Evolutionary conservation across 768 basidiomycete species (phyloP), one percentile per base, ranked within the genome.

Genomic region (Xanthoconium purpureum): DNA sequence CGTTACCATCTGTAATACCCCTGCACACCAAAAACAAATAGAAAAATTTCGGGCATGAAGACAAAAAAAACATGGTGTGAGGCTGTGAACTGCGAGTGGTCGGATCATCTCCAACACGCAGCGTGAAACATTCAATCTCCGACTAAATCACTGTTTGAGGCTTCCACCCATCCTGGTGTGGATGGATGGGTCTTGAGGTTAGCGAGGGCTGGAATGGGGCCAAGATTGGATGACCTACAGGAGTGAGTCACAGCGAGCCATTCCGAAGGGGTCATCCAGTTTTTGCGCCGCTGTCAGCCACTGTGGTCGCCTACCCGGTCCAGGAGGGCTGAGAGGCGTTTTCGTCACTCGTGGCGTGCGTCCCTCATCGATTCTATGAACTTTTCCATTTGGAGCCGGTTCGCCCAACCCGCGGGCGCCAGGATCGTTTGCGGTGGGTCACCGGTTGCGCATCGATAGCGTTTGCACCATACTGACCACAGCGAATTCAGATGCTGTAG

Each of bases 1-100:
- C 35, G 20, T 52, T 58, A 55, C 48, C 53, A 47, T 17, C 38
- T 64, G 57, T 63, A 51, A 54, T 63, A 15, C 39, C 9, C 7
- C 33, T 28, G 55, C 43, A 54, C 24, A 47, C 61, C 20, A 47
- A 63, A 63, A 63, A 54, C 32, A 54, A 20, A 47, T 40, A 17
- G 38, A 47, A 54, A 54, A 43, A 35, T 47, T 18, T 5, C 32
- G 40, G 17, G 8, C 40, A 20, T 20, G 15, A 29, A 50, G 43
- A 7, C 44, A 28, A 35, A n/a, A n/a, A n/a, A n/a, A 28, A 18
- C 37, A 9, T 11, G 38, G 10, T 29, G 38, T 10, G 17, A 30
- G 17, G n/a, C 10, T 20, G 42, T 18, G 18, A 42, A 17, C 20
- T 12, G n/a, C 24, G 30, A 46, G 11, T 32, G 17, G 24, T 24